phyloP scores from a whole-genome alignment of 2,329 filamentous ascomycete species.

The Zymoseptoria pseudotritici region DNA sequence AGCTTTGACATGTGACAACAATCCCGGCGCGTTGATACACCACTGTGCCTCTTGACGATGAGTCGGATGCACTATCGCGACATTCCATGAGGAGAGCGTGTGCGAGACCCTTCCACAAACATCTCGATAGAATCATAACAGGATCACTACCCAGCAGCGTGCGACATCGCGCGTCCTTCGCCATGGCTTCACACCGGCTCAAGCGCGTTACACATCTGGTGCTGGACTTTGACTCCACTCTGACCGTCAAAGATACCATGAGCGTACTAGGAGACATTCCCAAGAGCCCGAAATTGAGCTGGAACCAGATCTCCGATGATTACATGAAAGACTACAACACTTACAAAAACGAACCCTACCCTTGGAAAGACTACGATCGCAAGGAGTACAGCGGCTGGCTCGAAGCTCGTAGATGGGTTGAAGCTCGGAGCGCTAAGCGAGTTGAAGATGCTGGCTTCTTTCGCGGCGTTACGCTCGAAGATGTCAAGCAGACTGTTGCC shows the following conservation, averaged over 20 bases:
- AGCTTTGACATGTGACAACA: not conserved
- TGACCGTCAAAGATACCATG: constrained; percentile 40
- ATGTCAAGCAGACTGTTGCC: constrained; percentile 25
- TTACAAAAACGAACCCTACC: constrained; percentile 28
- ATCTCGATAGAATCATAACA: not conserved
- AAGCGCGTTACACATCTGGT: constrained; percentile 22
- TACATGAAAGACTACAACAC: constrained; percentile 36
- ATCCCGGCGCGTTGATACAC: not conserved
- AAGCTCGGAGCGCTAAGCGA: constrained; percentile 35
- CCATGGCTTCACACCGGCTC: constrained; percentile 8
- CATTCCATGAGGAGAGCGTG: not conserved
- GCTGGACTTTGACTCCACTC: constrained; percentile 43
- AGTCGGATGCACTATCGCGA: not conserved
- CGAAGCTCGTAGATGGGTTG: constrained; percentile 30
- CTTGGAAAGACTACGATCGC: constrained; percentile 22
- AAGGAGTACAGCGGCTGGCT: constrained; percentile 34
- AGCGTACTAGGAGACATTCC: constrained; percentile 35
- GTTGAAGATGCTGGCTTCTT: constrained; percentile 36
- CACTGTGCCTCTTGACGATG: not conserved
- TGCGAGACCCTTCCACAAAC: not conserved
- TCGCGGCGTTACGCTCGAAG: constrained; percentile 26
- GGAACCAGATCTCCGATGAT: constrained; percentile 33
- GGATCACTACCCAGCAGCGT: not conserved
- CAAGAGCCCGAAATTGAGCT: constrained; percentile 20
- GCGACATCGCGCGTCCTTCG: not conserved